A percentile compares a stretch with the other conserved stretches of the same genome.
phyloP scores from a whole-genome alignment of 2,329 filamentous ascomycete genomes.

The Erysiphe pulchra region DNA sequence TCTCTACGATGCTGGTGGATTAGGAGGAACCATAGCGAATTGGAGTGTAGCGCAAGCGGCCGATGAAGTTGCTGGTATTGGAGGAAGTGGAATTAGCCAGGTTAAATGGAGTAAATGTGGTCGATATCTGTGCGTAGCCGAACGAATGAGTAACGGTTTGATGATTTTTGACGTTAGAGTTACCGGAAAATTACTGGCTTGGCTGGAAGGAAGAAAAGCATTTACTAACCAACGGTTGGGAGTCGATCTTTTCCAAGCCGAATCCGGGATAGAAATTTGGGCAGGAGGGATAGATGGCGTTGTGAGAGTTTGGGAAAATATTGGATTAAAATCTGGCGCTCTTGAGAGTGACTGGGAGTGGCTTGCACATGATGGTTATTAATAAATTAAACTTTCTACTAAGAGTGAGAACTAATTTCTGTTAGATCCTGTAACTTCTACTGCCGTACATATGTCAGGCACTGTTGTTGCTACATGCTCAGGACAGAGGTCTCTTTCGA shows the following conservation, averaged over 20 bases:
- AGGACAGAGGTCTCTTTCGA: constrained; percentile 8
- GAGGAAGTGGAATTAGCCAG: constrained; percentile 36
- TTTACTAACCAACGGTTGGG: constrained; percentile 28
- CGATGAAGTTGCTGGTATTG: constrained; percentile 22
- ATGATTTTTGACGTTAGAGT: constrained; percentile 38
- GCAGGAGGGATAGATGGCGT: constrained; percentile 27
- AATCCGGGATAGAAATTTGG: constrained; percentile 33
- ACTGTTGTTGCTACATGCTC: constrained; percentile 14
- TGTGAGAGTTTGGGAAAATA: constrained; percentile 31
- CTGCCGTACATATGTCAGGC: constrained; percentile 12
- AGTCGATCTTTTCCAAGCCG: constrained; percentile 26
- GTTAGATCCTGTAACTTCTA: constrained; percentile 10
- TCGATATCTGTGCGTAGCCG: constrained; percentile 34
- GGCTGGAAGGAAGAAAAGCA: constrained; percentile 23
- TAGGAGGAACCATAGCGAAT: constrained; percentile 27
- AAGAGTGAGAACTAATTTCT: constrained; percentile 1
- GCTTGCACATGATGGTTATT: constrained; percentile 13
- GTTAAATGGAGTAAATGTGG: constrained; percentile 36
- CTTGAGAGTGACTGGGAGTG: constrained; percentile 11
- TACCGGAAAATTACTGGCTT: constrained; percentile 28
- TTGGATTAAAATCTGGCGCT: constrained; percentile 22
- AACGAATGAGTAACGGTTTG: constrained; percentile 27
- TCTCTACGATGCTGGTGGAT: constrained; percentile 31
- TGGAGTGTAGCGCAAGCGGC: constrained; percentile 32
- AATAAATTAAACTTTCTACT: background rate